Evolutionary conservation across 306 rosid species (phyloP).

Genomic region (Citrullus amarus): DNA sequence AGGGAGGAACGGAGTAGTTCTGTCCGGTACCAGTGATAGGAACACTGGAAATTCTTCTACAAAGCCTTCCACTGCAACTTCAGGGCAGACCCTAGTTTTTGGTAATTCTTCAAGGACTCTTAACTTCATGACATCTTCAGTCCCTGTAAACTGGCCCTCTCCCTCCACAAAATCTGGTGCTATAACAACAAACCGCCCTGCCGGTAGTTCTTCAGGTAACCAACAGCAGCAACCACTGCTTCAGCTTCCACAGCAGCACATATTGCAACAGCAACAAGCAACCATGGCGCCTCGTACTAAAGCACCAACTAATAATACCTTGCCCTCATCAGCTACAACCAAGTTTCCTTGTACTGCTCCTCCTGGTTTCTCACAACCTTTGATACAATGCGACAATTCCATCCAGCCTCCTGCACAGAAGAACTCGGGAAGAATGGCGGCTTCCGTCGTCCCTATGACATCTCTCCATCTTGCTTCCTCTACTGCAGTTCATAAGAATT

Average conservation of each 20-base stretch:
- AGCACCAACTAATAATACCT: conserved; percentile 13
- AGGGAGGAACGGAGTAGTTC: conserved; percentile 29
- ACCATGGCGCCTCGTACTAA: conserved; percentile 18
- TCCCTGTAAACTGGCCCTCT: conserved; percentile 36
- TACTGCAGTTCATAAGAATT: neutral
- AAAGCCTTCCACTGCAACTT: conserved; percentile 18
- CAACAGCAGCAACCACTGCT: conserved; percentile 32
- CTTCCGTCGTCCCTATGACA: conserved; percentile 22
- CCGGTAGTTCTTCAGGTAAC: conserved; percentile 27
- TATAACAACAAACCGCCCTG: conserved; percentile 20
- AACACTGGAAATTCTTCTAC: conserved; percentile 34
- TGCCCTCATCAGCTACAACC: conserved; percentile 11
- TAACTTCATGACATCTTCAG: conserved; percentile 37
- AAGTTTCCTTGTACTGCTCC: conserved; percentile 29
- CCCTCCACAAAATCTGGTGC: conserved; percentile 24
- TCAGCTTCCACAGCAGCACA: conserved; percentile 31
- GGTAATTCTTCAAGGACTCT: conserved; percentile 52
- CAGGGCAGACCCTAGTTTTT: conserved; percentile 50
- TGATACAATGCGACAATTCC: conserved; percentile 25
- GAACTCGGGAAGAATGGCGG: conserved; percentile 21
- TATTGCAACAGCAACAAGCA: conserved; percentile 37
- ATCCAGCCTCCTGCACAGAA: conserved; percentile 29
- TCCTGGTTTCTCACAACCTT: conserved; percentile 31
- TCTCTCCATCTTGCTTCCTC: conserved; percentile 12
- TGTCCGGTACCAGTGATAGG: conserved; percentile 29